Evolutionary conservation across 2,329 filamentous ascomycete genomes (phyloP).

Genomic region (Pseudocercospora musae): DNA sequence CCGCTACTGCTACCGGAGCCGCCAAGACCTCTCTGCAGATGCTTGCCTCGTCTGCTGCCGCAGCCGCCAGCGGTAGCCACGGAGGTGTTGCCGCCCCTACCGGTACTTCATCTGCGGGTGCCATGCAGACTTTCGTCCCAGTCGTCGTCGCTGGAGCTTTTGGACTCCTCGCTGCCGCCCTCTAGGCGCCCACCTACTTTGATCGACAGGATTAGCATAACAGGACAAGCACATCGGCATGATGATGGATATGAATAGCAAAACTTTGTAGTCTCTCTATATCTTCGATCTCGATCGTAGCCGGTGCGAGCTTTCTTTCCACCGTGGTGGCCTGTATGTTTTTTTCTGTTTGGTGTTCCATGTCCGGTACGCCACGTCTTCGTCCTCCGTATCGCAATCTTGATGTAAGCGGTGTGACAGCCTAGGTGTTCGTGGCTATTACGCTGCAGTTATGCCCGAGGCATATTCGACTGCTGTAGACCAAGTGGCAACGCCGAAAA

Average conservation of each 20-base stretch:
- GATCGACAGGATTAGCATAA: not conserved
- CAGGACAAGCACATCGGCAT: not conserved
- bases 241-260: not conserved
- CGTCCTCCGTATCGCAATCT: not conserved
- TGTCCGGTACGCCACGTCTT: not conserved
- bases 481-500: not conserved
- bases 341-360: not conserved
- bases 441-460: not conserved
- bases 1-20: not conserved
- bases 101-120: not conserved
- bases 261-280: too few species aligned
- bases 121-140: not conserved
- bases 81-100: not conserved
- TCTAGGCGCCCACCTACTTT: not conserved
- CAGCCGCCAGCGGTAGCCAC: not conserved
- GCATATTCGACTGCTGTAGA: not conserved
- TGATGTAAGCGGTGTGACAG: not conserved
- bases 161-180: not conserved
- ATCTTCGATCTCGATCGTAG: not conserved
- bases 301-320: not conserved
- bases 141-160: not conserved
- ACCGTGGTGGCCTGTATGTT: not conserved
- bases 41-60: not conserved
- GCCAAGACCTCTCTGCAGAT: not conserved
- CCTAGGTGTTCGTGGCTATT: not conserved